A percentile compares a stretch with the other conserved stretches of the same genome.
These are phyloP conservation scores for Rhodotorula sp. DNA, from an alignment of 1,284 basidiomycete genomes.

Conservation along the genomic window DNA sequence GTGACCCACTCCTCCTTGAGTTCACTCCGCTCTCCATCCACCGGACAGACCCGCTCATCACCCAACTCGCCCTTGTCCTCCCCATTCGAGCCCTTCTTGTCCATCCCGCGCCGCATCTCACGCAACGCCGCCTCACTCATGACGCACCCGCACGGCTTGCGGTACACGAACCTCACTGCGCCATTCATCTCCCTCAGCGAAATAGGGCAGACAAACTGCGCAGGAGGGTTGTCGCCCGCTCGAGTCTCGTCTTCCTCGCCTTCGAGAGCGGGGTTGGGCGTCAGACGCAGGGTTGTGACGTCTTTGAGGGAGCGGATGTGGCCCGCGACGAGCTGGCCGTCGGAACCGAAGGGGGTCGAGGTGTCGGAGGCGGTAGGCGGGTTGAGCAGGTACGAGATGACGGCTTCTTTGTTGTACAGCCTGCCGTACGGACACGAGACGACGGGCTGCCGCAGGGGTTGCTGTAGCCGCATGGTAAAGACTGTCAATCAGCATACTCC, in stretches of 20 bases:
- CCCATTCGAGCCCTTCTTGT: neutral
- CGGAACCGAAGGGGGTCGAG: conserved; percentile 36
- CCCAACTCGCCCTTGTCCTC: conserved; percentile 25
- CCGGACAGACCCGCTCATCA: conserved; percentile 29
- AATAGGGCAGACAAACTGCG: conserved; percentile 81
- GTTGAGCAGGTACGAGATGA: conserved; percentile 82
- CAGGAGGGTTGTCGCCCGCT: conserved; percentile 47
- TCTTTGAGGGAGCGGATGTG: conserved; percentile 89
- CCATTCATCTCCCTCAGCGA: conserved; percentile 92
- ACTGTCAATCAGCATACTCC: neutral
- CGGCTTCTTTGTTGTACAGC: conserved; percentile 88
- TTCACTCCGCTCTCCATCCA: conserved; percentile 24
- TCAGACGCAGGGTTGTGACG: conserved; percentile 74
- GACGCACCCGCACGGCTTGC: conserved; percentile 83
- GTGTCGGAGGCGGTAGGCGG: conserved; percentile 27
- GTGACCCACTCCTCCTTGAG: conserved; percentile 25
- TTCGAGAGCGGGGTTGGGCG: conserved; percentile 61
- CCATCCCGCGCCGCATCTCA: conserved; percentile 44
- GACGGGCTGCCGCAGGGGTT: conserved; percentile 75
- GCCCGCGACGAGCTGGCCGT: conserved; percentile 53
- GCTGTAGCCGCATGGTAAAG: conserved; percentile 53
- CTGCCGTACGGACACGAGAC: conserved; percentile 87
- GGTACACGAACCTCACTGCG: conserved; percentile 77
- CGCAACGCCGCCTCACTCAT: conserved; percentile 73
- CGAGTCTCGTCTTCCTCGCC: neutral